A percentile compares a stretch with the other conserved stretches of the same genome.
Evolutionary conservation across 805 yeast species (phyloP).

Genomic region (Pichia thaimueangensis): DNA sequence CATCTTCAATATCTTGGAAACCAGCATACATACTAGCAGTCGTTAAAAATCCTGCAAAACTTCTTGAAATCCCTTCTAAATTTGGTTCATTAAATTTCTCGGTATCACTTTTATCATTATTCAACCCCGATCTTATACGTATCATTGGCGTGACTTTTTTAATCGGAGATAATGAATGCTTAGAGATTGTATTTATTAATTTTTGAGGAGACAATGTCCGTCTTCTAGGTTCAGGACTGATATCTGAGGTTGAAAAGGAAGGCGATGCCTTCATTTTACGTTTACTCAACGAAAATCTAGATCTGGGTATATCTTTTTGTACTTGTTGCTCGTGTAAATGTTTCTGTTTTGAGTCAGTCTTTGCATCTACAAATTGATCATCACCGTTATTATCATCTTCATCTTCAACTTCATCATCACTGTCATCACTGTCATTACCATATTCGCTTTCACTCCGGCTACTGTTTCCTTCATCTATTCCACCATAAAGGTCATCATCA

Average conservation of each 20-base stretch:
- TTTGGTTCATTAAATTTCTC: conserved; percentile 9
- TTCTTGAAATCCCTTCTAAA: conserved; percentile 39
- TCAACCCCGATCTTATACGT: not conserved
- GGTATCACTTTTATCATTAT: too few species aligned
- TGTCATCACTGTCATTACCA: not conserved
- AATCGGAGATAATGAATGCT: conserved; percentile 14
- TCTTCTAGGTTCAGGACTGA: conserved; percentile 1
- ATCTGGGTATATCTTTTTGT: not conserved
- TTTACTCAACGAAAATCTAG: not conserved
- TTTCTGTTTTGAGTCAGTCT: too few species aligned
- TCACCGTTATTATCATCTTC: not conserved
- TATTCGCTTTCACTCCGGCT: not conserved
- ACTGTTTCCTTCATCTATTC: too few species aligned
- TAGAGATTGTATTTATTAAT: conserved; percentile 18
- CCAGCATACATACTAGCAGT: conserved; percentile 51
- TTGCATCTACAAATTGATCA: not conserved
- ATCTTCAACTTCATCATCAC: not conserved
- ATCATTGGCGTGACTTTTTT: not conserved
- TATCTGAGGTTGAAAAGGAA: not conserved
- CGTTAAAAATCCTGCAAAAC: conserved; percentile 49
- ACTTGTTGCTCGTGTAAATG: too few species aligned
- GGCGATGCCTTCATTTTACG: too few species aligned
- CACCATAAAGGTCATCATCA: not conserved
- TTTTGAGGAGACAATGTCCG: conserved; percentile 25
- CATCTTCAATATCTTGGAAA: conserved; percentile 29